Evolutionary conservation across 2,329 filamentous ascomycete species (phyloP), one percentile per base, ranked within the genome.

Genomic region (Phaeoacremonium minimum): DNA sequence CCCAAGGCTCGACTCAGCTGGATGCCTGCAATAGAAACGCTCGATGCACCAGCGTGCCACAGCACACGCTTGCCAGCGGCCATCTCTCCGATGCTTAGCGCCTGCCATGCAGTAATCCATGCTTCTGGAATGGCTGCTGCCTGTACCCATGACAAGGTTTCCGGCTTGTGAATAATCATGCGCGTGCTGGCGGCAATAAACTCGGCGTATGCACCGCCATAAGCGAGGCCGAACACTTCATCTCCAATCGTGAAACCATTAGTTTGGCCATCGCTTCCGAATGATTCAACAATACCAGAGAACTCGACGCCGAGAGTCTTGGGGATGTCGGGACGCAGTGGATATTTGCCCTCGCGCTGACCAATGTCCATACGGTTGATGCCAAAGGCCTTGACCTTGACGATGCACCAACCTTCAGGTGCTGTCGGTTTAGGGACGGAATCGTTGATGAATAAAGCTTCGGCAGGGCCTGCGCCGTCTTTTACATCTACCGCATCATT

Each of bases 371-470:
- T 22, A 28, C 32, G 32, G 16, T 34, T 34, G 18, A 34, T 26
- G 5, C 32, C 32, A 8, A 34, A 34, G 19, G 20, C 32, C 32
- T 26, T 22, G 13, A 34, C 32, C 19, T 15, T 22, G 19, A 34
- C 32, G 12, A 34, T 19, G 7, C 13, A 14, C 14, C 28, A 19
- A 6, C 32, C 32, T 5, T 14, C 5, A 6, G 15, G 12, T 6
- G 26, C 18, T 5, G n/a, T 13, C n/a, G 32, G 32, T 6, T 16
- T 13, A 14, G 32, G 32, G 15, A 22, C 18, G 19, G 18, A 19
- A 18, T 34, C 32, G 15, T 34, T 34, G 32, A 34, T 34, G 32
- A 34, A 34, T 7, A 34, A 15, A 13, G 32, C 32, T 13, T 19
- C 15, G 32, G 32, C 31, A 7, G 31, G 31, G 12, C 32, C 32